phyloP scores from a whole-genome alignment of 2,329 filamentous ascomycete genomes.

The Podosphaera aphanis region DNA sequence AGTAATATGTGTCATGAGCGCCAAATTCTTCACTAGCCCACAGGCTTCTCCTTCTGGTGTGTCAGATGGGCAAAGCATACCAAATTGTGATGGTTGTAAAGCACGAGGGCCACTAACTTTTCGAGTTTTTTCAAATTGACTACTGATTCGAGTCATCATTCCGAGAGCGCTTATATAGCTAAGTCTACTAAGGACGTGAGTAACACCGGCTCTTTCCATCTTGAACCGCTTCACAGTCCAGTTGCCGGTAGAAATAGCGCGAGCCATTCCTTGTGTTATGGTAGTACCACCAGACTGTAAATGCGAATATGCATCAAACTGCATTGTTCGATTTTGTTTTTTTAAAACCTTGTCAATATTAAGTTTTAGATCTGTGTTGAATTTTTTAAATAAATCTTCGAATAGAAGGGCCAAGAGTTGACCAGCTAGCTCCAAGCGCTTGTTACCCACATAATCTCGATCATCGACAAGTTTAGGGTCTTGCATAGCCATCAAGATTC shows the following conservation, averaged over 20 bases:
- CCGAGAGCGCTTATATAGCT: conserved; percentile 93
- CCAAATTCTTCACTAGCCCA: conserved; percentile 91
- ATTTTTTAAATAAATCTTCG: conserved; percentile 94
- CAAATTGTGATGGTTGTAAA: conserved; percentile 89
- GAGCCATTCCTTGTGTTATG: conserved; percentile 82
- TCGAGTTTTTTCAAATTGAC: conserved; percentile 95
- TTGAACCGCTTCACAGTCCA: conserved; percentile 97
- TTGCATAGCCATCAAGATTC: conserved; percentile 81
- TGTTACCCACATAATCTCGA: conserved; percentile 94
- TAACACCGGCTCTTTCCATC: conserved; percentile 94
- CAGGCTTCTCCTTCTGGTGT: conserved; percentile 97
- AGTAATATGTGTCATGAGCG: conserved; percentile 97
- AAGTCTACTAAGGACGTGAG: conserved; percentile 79
- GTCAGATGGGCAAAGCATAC: conserved; percentile 92
- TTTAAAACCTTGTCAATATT: conserved; percentile 90
- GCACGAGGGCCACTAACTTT: conserved; percentile 93
- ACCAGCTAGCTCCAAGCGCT: conserved; percentile 79
- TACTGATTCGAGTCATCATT: conserved; percentile 98
- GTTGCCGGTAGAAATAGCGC: conserved; percentile 90
- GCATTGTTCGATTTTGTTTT: conserved; percentile 71
- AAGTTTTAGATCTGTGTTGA: conserved; percentile 68
- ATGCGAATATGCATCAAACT: conserved; percentile 69
- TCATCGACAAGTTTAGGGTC: conserved; percentile 82
- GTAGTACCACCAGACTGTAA: conserved; percentile 65
- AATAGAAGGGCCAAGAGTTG: conserved; percentile 85